These are phyloP conservation scores for Clonostachys rhizophaga DNA, from an alignment of 2,329 filamentous ascomycete species.

Conservation along the genomic window DNA sequence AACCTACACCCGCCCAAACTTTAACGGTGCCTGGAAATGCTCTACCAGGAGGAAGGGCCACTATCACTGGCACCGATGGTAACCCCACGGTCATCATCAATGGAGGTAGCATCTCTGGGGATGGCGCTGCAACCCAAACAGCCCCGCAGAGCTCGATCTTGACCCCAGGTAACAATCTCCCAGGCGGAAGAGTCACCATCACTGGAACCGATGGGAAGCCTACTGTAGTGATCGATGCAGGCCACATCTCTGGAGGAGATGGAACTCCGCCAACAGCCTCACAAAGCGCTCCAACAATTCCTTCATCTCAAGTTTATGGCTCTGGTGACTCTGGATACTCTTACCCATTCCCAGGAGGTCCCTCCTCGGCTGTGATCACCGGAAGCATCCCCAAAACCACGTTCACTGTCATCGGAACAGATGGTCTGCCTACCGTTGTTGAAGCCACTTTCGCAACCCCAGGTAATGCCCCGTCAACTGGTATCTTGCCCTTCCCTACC, in stretches of 20 bases:
- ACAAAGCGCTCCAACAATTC: too few relatives aligned
- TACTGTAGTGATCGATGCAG: not conserved
- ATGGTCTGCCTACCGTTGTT: slow-evolving; percentile 4
- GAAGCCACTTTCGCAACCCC: slow-evolving; percentile 1
- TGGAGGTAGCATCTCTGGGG: not conserved
- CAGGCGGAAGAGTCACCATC: not conserved
- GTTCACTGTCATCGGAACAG: slow-evolving; percentile 2
- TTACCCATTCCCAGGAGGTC: not conserved
- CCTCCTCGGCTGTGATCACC: not conserved
- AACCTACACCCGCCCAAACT: not conserved
- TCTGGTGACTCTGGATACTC: not conserved
- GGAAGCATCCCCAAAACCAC: not conserved
- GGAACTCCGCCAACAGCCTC: not conserved
- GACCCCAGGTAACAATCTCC: not conserved
- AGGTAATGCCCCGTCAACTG: not conserved
- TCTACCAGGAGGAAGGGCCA: not conserved
- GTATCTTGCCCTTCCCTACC: not conserved
- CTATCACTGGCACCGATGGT: slow-evolving; percentile 1
- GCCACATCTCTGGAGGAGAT: not conserved
- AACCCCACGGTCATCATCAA: slow-evolving; percentile 3
- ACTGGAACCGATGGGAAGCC: slow-evolving; percentile 2
- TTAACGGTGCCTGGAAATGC: not conserved
- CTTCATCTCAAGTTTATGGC: not conserved
- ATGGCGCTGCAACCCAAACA: not conserved
- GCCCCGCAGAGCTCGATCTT: not conserved